Base-by-base conservation (phyloP, 31 red algal species). In the Endocladia muricata region DNA sequence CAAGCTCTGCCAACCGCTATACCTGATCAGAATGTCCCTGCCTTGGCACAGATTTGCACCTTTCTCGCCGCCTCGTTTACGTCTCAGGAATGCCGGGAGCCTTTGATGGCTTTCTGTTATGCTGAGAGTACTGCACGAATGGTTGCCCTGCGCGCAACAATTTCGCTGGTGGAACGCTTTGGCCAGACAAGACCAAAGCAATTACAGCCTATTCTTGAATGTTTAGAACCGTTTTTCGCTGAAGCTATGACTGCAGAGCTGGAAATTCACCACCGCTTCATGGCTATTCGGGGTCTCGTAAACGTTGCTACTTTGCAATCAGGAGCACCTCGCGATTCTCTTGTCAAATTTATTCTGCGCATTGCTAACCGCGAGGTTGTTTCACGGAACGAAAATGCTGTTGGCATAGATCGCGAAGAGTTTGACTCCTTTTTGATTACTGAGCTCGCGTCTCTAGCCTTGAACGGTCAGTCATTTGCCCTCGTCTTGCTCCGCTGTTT, bases 1-100 rank as follows among this genome's bases (percentile, higher is more conserved):
- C 70, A 72, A 39, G 56, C 78, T 41, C 65, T 82, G 19, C 78
- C 78, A 22, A 71, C 64, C 44, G 65, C 78, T 35, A 59, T 82
- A 28, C 37, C 78, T 25, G 22, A 32, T 4, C n/a, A 26, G 41
- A 82, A 59, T 71, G 78, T 67, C 3, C 28, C 22, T 52, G 37
- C 78, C 19, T 29, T 82, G 22, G 78, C 66, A 28, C 23, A 51
- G 22, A 55, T 61, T 2, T 26, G 34, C 22, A 59, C 66, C 11
- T 60, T 82, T 26, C 13, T 82, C 2, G n/a, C n/a, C n/a, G 78
- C 62, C 31, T 28, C 66, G 37, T 61, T 68, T 8, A 43, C 32
- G 37, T 36, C 28, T n/a, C 19, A 70, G 32, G 3, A 6, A 2
- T 71, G 65, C 37, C 54, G 4, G 1, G 78, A 35, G 15, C 78